These are phyloP conservation scores for Fusarium subglutinans DNA, from an alignment of 2,329 filamentous ascomycete species.

Conservation along the genomic window DNA sequence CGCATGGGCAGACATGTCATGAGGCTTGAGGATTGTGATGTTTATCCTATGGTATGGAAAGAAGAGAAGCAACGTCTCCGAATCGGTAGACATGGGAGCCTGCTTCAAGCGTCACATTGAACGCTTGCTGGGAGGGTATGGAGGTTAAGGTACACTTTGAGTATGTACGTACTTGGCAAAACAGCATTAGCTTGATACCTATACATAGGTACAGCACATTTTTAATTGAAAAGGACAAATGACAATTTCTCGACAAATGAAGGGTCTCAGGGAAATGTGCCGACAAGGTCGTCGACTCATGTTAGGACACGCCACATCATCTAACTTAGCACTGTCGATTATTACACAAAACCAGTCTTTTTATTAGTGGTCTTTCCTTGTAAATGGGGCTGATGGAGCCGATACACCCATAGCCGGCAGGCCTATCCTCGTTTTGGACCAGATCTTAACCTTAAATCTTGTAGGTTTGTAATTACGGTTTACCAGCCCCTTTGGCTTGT, in stretches of 20 bases:
- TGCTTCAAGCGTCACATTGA: not conserved
- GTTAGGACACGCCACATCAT: conserved; percentile 7
- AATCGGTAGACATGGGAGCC: not conserved
- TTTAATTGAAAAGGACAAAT: conserved; percentile 34
- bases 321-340: conserved; percentile 3
- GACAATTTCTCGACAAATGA: conserved; percentile 28
- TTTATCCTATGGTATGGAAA: conserved; percentile 4
- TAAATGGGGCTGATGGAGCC: not conserved
- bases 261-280: not conserved
- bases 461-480: not conserved
- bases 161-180: conserved; percentile 37
- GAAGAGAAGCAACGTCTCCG: not conserved
- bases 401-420: not conserved
- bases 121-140: conserved; percentile 1
- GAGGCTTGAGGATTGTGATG: not conserved
- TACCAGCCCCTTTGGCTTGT: conserved; percentile 2
- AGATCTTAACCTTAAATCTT: conserved; percentile 27
- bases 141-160: conserved; percentile 30
- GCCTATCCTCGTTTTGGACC: conserved; percentile 14
- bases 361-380: not conserved
- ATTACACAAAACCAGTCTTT: not conserved
- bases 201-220: conserved; percentile 26
- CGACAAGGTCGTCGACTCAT: not conserved
- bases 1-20: not conserved
- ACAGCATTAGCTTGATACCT: conserved; percentile 31